These are phyloP conservation scores for Rhododendron mucronatum DNA, from an alignment of 148 eudicot genomes.

Conservation along the genomic window DNA sequence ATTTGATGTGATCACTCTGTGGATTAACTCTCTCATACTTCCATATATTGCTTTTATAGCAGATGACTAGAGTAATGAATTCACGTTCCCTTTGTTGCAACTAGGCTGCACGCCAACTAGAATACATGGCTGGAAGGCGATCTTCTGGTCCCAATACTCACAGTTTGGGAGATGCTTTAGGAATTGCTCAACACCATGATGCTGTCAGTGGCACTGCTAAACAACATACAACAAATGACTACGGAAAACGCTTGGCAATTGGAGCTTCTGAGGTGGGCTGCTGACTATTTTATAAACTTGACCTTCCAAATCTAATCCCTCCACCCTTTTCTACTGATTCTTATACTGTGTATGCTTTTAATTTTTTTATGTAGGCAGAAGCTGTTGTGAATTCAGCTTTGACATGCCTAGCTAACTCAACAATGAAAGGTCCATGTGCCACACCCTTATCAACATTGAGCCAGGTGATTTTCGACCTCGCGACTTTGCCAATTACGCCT, in stretches of 20 bases:
- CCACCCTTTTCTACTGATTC: neutral
- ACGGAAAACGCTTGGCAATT: constrained; percentile 62
- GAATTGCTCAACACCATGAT: constrained; percentile 85
- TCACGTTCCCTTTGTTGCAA: constrained; percentile 2
- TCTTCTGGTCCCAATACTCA: constrained; percentile 46
- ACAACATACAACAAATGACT: constrained; percentile 77
- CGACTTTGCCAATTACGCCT: neutral
- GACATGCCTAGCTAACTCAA: constrained; percentile 46
- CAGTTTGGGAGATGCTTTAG: constrained; percentile 81
- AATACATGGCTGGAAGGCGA: constrained; percentile 56
- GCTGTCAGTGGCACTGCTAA: constrained; percentile 80
- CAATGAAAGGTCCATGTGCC: constrained; percentile 32
- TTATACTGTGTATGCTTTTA: neutral
- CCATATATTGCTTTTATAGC: neutral
- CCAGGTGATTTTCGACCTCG: constrained; percentile 45
- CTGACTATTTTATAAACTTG: neutral
- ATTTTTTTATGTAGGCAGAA: constrained; percentile 49
- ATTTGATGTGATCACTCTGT: neutral
- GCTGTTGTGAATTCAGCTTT: constrained; percentile 56
- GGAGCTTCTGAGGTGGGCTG: constrained; percentile 68
- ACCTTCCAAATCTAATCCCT: neutral
- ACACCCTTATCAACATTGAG: constrained; percentile 28
- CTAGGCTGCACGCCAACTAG: constrained; percentile 91
- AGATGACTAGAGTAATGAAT: neutral
- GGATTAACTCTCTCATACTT: neutral